Evolutionary conservation across 805 yeast genomes (phyloP).

Genomic region (Wickerhamomyces chaumierensis): DNA sequence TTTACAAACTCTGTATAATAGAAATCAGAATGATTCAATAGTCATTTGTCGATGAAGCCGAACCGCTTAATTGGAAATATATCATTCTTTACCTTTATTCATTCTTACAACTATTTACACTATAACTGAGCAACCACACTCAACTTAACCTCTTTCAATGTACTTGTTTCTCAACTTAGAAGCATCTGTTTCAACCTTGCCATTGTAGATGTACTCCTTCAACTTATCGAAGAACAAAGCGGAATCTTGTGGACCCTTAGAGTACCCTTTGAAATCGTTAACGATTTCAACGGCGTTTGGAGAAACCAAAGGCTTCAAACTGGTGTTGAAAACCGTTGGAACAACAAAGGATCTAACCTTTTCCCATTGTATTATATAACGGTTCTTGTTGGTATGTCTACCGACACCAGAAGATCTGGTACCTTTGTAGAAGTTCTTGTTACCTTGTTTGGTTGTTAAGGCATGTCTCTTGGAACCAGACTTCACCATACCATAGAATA

Average conservation of each 20-base stretch:
- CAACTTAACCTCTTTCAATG: conserved; percentile 22
- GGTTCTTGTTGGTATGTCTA: conserved; percentile 58
- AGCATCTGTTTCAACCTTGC: conserved; percentile 35
- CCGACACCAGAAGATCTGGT: conserved; percentile 94
- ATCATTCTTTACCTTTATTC: no score
- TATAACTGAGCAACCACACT: background rate
- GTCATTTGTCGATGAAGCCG: no score
- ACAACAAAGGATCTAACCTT: conserved; percentile 87
- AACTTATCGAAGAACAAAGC: conserved; percentile 61
- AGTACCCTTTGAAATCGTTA: conserved; percentile 60
- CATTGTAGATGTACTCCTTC: conserved; percentile 66
- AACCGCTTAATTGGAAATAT: no score
- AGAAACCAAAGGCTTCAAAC: conserved; percentile 68
- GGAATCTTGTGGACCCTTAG: conserved; percentile 64
- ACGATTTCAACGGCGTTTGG: conserved; percentile 59
- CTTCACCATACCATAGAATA: conserved; percentile 72
- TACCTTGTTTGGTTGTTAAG: conserved; percentile 86
- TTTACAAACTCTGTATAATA: no score
- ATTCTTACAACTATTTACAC: background rate
- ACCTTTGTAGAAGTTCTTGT: conserved; percentile 91
- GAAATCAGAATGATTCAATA: no score
- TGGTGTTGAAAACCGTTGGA: conserved; percentile 37
- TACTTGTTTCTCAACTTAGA: conserved; percentile 13
- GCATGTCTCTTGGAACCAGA: conserved; percentile 77
- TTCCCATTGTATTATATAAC: conserved; percentile 67